Evolutionary conservation across 768 basidiomycete species (phyloP), one percentile per base, ranked within the genome.

Genomic region (Pisolithus tinctorius): DNA sequence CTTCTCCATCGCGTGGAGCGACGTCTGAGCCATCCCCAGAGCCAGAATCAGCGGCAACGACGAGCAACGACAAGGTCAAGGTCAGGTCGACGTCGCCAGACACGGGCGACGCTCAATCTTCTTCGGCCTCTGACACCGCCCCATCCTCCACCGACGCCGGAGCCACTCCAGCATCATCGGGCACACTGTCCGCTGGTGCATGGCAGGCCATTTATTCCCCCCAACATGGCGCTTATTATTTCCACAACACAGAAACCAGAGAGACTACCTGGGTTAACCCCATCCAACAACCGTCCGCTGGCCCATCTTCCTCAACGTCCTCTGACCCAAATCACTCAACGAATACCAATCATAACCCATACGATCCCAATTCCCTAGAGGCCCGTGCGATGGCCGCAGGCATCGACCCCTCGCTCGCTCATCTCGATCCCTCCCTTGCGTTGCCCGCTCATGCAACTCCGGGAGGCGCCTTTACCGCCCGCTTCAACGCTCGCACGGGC

Each of bases 201-300:
- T 92, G 90, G 89, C 90, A 91, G 66, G 89, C 89, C 36, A 77
- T 93, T 29, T 92, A 76, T 69, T 83, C 88, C 1, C 80, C 87
- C 1, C 74, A 83, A 54, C 81, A 88, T 71, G 86, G 79, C 66
- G 76, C 86, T 9, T 93, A 93, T 69, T 93, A 93, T 67, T 93
- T 91, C 72, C 87, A 76, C 75, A 93, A 91, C 67, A 51, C 80
- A 9, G 65, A 70, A 53, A 90, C 89, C 0, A 74, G 83, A 48
- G 81, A 91, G 70, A 92, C 89, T 16, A 92, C 89, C 2, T 92
- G 90, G 90, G 70, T 72, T 27, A 92, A 92, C 60, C 89, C 89
- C 9, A 72, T 93, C 38, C 71, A 79, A 41, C 68, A 68, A 16
- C 52, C 65, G 17, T 51, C 64, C 50, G 29, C 55, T 29, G 52